Evolutionary conservation across 352 stramenopile genomes (phyloP).

Genomic region (Phytophthora citricola): DNA sequence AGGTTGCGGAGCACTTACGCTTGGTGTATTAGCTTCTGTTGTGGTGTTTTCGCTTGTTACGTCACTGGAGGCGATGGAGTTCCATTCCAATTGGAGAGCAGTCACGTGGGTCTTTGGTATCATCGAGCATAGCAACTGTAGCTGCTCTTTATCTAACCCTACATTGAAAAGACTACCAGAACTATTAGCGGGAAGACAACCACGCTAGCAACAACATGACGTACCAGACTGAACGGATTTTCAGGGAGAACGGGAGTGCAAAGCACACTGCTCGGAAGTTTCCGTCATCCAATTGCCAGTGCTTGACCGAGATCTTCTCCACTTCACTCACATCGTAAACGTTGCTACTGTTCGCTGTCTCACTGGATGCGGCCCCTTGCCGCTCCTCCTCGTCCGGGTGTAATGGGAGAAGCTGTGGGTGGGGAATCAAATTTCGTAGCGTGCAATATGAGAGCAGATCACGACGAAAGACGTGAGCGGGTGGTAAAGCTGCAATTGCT

Average conservation of each 20-base stretch:
- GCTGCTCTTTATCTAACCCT: slow-evolving; percentile 52
- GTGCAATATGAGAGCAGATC: slow-evolving; percentile 73
- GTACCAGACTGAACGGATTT: slow-evolving; percentile 66
- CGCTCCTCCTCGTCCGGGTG: slow-evolving; percentile 69
- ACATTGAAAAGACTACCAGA: slow-evolving; percentile 71
- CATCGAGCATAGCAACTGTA: slow-evolving; percentile 54
- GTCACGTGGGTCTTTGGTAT: slow-evolving; percentile 62
- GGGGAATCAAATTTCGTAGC: slow-evolving; percentile 56
- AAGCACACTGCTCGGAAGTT: slow-evolving; percentile 66
- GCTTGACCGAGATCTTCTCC: slow-evolving; percentile 59
- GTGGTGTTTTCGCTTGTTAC: neutral
- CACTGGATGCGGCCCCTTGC: slow-evolving; percentile 32
- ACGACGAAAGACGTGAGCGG: slow-evolving; percentile 54
- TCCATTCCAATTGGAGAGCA: slow-evolving; percentile 77
- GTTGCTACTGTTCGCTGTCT: slow-evolving; percentile 31
- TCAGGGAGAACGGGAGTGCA: slow-evolving; percentile 48
- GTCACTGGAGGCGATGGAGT: slow-evolving; percentile 22
- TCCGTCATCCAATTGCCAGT: slow-evolving; percentile 74
- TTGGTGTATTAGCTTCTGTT: neutral
- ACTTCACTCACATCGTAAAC: slow-evolving; percentile 72
- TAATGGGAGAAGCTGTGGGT: slow-evolving; percentile 69
- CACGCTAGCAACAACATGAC: slow-evolving; percentile 1
- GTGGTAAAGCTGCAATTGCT: slow-evolving; percentile 27
- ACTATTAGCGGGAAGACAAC: neutral
- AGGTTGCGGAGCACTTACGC: neutral